Evolutionary conservation across 257 asterid species (phyloP).

Genomic region (Lycium ferocissimum): DNA sequence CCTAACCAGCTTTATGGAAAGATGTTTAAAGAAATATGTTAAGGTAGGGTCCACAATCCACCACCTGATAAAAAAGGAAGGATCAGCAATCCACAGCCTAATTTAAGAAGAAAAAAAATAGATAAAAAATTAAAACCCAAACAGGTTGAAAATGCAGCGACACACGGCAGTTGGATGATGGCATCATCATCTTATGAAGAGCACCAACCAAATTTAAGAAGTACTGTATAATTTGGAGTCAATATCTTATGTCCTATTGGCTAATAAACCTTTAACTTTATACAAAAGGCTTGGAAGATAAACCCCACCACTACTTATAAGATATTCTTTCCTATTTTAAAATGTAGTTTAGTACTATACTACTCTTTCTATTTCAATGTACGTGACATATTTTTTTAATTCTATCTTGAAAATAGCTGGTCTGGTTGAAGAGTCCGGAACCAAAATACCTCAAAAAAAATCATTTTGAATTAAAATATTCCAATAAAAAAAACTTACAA

Average conservation of each 20-base stretch:
- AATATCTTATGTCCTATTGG: neutral
- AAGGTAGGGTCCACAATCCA: slow-evolving; percentile 18
- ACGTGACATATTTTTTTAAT: too few species aligned
- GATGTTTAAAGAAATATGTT: slow-evolving; percentile 9
- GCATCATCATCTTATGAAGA: slow-evolving; percentile 14
- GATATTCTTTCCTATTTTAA: neutral
- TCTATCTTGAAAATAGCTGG: too few species aligned
- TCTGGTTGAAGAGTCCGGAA: too few species aligned
- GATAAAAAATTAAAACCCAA: neutral
- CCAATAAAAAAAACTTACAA: too few species aligned
- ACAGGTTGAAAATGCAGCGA: slow-evolving; percentile 26
- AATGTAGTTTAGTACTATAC: too few species aligned
- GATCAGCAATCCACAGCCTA: neutral
- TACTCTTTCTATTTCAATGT: too few species aligned
- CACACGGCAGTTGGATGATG: slow-evolving; percentile 31
- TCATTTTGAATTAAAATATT: too few species aligned
- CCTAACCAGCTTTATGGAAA: neutral
- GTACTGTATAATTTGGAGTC: neutral
- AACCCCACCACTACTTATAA: slow-evolving; percentile 8
- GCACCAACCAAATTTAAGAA: slow-evolving; percentile 24
- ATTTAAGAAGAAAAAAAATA: neutral
- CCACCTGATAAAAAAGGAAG: slow-evolving; percentile 11
- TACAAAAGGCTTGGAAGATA: neutral
- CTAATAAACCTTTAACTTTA: neutral
- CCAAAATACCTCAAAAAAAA: too few species aligned